Conservation (phyloP, 495 filamentous ascomycete species). For the Penicillium pulvis region DNA sequence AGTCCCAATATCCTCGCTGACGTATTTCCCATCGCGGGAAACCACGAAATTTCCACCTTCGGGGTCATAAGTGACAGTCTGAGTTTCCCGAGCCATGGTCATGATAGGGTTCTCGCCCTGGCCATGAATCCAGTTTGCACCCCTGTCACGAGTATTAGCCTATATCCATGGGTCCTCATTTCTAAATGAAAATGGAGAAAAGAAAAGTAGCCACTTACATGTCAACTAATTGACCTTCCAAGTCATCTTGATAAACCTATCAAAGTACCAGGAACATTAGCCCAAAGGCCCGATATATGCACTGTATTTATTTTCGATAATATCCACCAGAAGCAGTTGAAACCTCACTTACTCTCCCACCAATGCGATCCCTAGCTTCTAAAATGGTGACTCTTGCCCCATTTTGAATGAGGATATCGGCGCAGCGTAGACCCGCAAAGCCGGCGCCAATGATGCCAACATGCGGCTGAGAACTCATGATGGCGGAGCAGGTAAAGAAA, state of each 20-base stretch:
- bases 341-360: constrained; percentile 67
- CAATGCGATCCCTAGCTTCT: constrained; percentile 81
- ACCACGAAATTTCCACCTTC: constrained; percentile 60
- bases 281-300: neutral
- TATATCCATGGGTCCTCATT: neutral
- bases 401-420: constrained; percentile 75
- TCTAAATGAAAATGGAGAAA: neutral
- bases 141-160: constrained; percentile 46
- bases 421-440: constrained; percentile 82
- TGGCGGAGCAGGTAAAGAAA: neutral
- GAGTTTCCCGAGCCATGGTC: constrained; percentile 69
- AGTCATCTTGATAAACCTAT: constrained; percentile 42
- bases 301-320: neutral
- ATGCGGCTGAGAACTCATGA: constrained; percentile 44
- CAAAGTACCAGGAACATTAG: constrained; percentile 2
- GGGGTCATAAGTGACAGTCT: constrained; percentile 57
- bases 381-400: constrained; percentile 83
- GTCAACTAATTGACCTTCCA: constrained; percentile 49
- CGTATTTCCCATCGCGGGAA: constrained; percentile 60
- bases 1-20: constrained; percentile 55
- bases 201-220: constrained; percentile 34
- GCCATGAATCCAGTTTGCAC: constrained; percentile 96
- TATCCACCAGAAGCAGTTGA: neutral
- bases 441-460: constrained; percentile 86
- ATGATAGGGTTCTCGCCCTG: constrained; percentile 82